Evolutionary conservation across 2,329 filamentous ascomycete species (phyloP), one percentile per base, ranked within the genome.

Genomic region (Ophiosphaerella korrae): DNA sequence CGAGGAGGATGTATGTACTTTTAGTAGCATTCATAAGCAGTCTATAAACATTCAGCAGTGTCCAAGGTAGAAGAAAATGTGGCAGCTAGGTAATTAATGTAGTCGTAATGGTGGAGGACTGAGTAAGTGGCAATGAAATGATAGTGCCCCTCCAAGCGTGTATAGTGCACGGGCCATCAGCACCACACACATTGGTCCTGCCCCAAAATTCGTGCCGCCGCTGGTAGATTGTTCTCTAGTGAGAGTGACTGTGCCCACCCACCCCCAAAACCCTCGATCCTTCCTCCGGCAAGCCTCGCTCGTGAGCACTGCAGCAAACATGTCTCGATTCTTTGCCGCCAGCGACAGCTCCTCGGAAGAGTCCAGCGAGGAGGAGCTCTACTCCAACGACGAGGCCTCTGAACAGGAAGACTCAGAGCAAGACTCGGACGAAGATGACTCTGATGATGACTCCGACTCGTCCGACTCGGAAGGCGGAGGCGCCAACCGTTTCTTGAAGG

Each of bases 301-400:
- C 58, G 55, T 61, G 56, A 63, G 55, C 53, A 58, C 60, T 50
- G 58, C 57, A 63, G 64, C 55, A 59, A 72, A 60, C 60, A 71
- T 70, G 70, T 97, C 94, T 84, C 89, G 92, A 81, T 99, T 97
- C 80, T 97, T 97, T 84, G 89, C 91, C 78, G 89, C 89, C 76
- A 89, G 88, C 81, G 92, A 96, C 79, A 97, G 92, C 86, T 96
- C 93, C 72, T 90, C 86, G 82, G 92, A 97, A 79, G 92, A 90
- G 83, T 96, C 91, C 60, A 85, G 83, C 71, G 93, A 97, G 68
- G 93, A 97, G 82, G 92, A 97, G 78, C 88, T 96, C 78, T 95
- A 95, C 86, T 88, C 88, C 67, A 87, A 87, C 76, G 88, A 90
- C 74, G 84, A 87, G 70, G 78, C 62, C 48, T 64, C 82, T 31